These are phyloP conservation scores for Fraxinus albicans DNA, from an alignment of 305 asterid genomes.

Conservation along the genomic window DNA sequence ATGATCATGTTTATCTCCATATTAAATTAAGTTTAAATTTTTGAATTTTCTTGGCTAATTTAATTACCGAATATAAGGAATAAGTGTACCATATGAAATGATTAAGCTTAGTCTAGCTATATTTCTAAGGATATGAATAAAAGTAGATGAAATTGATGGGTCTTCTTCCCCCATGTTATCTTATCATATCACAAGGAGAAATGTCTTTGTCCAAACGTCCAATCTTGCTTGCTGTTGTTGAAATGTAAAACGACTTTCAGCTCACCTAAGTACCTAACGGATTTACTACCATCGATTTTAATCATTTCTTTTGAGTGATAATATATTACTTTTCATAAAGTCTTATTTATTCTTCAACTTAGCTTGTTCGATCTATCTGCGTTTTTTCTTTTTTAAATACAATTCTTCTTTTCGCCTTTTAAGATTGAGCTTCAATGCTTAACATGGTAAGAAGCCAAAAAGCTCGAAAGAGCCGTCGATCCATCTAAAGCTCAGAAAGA, in stretches of 20 bases:
- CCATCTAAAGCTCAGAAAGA: not conserved
- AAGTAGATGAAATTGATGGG: conserved; percentile 29
- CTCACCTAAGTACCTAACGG: conserved; percentile 34
- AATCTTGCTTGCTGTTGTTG: conserved; percentile 32
- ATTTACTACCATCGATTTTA: not conserved
- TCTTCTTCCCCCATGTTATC: conserved; percentile 24
- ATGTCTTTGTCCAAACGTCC: conserved; percentile 38
- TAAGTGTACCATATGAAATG: not conserved
- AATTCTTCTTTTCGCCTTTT: too few species aligned
- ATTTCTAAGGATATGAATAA: conserved; percentile 29
- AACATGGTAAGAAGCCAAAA: not conserved
- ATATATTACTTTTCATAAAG: too few species aligned
- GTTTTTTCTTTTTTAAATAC: too few species aligned
- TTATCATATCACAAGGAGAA: conserved; percentile 29
- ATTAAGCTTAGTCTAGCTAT: conserved; percentile 22
- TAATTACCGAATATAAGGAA: not conserved
- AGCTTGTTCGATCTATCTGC: not conserved
- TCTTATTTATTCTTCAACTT: not conserved
- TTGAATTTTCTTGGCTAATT: not conserved
- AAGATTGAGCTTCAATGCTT: not conserved
- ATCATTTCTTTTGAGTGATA: not conserved
- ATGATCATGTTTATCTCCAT: conserved; percentile 13
- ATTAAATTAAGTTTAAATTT: not conserved
- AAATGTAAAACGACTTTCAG: conserved; percentile 30
- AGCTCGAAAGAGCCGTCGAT: not conserved